phyloP scores from a whole-genome alignment of 306 rosid genomes.

The Malus fusca region DNA sequence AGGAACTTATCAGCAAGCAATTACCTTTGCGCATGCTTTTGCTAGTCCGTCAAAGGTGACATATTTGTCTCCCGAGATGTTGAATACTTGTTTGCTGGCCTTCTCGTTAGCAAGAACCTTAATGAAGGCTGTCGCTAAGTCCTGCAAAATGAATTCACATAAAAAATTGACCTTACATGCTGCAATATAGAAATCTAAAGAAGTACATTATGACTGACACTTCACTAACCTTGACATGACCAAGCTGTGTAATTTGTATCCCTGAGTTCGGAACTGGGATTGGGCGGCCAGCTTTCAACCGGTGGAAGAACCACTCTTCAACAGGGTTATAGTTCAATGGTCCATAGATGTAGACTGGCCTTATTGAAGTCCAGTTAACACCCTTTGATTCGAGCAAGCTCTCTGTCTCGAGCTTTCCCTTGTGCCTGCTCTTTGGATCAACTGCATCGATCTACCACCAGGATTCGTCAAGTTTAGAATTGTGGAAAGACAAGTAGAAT shows the following conservation, averaged over 20 bases:
- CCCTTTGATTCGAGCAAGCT: slow-evolving; percentile 59
- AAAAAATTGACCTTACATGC: neutral
- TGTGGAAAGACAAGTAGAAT: neutral
- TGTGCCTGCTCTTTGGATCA: slow-evolving; percentile 99
- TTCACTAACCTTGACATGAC: slow-evolving; percentile 72
- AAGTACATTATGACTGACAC: neutral
- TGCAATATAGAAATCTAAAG: neutral
- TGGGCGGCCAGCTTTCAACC: slow-evolving; percentile 94
- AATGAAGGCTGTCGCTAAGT: slow-evolving; percentile 73
- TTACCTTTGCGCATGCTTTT: slow-evolving; percentile 95
- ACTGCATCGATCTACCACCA: slow-evolving; percentile 67
- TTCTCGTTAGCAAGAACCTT: slow-evolving; percentile 78
- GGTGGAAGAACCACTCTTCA: slow-evolving; percentile 99
- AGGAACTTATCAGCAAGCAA: neutral
- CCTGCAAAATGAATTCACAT: slow-evolving; percentile 46
- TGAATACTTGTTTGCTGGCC: slow-evolving; percentile 88
- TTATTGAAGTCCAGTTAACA: slow-evolving; percentile 88
- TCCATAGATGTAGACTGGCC: slow-evolving; percentile 96
- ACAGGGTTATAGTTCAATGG: slow-evolving; percentile 96
- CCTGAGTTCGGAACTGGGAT: slow-evolving; percentile 93
- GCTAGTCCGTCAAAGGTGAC: slow-evolving; percentile 93
- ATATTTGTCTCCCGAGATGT: slow-evolving; percentile 85
- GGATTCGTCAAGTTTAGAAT: slow-evolving; percentile 1
- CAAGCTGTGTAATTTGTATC: slow-evolving; percentile 81
- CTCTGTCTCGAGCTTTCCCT: slow-evolving; percentile 99